phyloP scores from a whole-genome alignment of 1,284 basidiomycete species.

The Takashimella koratensis region DNA sequence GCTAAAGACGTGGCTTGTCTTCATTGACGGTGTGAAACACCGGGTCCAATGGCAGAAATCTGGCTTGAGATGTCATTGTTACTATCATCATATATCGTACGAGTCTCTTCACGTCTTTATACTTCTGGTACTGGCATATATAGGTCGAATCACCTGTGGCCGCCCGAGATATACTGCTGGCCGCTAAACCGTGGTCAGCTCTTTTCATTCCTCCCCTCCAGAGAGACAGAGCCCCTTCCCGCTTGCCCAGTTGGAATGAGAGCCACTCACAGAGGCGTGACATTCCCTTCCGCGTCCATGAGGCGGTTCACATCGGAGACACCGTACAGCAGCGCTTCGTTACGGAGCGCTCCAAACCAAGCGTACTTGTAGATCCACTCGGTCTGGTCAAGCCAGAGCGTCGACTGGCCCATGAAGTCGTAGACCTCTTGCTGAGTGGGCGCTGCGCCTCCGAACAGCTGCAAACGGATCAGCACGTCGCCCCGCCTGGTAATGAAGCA shows the following conservation, averaged over 20 bases:
- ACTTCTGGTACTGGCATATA: no score
- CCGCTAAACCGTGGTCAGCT: slow-evolving; percentile 15
- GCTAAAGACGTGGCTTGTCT: no score
- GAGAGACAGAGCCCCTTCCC: neutral
- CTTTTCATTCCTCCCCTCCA: neutral
- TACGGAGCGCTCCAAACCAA: slow-evolving; percentile 14
- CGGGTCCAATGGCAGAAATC: no score
- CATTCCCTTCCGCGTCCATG: slow-evolving; percentile 25
- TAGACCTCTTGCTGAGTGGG: slow-evolving; percentile 6
- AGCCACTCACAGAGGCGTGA: slow-evolving; percentile 31
- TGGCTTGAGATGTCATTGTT: no score
- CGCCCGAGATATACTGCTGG: slow-evolving; percentile 27
- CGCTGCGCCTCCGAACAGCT: neutral
- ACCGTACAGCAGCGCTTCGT: slow-evolving; percentile 23
- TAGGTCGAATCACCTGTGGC: no score
- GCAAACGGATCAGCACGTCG: no score
- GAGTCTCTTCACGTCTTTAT: no score
- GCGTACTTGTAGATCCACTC: slow-evolving; percentile 22
- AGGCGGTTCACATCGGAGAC: slow-evolving; percentile 34
- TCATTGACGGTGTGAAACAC: no score
- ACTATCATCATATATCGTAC: no score
- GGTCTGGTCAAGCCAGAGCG: slow-evolving; percentile 32
- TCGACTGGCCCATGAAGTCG: slow-evolving; percentile 17
- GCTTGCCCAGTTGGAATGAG: neutral
- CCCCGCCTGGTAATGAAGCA: neutral